Base-by-base conservation (phyloP, 441 rosid genomes). In the Francoa sonchifolia region DNA sequence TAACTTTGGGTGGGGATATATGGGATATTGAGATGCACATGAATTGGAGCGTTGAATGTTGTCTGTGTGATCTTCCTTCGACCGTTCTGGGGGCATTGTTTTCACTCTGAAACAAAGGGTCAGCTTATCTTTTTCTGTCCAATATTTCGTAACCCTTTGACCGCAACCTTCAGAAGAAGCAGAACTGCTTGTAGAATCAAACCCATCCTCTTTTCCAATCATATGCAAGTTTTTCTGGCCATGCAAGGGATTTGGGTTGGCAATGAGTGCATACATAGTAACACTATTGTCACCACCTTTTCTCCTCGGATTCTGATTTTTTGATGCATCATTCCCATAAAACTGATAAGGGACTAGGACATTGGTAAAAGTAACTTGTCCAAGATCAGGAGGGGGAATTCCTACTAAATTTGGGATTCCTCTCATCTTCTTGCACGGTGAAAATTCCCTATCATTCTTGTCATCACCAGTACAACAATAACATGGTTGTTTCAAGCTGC, bases 1-100 rank as follows among this genome's bases (percentile, higher is more conserved):
- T 61, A 88, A 59, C 65, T 76, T 83, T 17, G 95, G 97, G 50
- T 88, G 93, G 26, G 78, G 90, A 48, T 83, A 83, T 42, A 44
- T 66, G 3, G 81, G 77, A 42, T 67, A 47, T 41, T 37, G 55
- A 14, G 41, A 37, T 0, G 72, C 61, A 39, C 72, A 61, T 5
- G 93, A 75, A 33, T 43, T 56, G 15, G 72, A 58, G n/a, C 79
- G 47, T 12, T 17, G 28, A 23, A 60, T 19, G 36, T 39, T 55
- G 19, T 57, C 61, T 26, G 11, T 23, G 19, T 33, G 31, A n/a
- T 25, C 37, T n/a, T 50, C 61, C 30, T 49, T 76, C 27, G 36
- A 50, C 58, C 72, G 43, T 47, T 56, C 76, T 20, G 67, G 76
- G 1, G 78, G 79, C 82, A 72, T 70, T 42, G 90, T 68, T 69